A percentile compares a stretch with the other conserved stretches of the same genome.
These are phyloP conservation scores for Adenanthera pavonina DNA, from an alignment of 306 rosid species.

Conservation along the genomic window DNA sequence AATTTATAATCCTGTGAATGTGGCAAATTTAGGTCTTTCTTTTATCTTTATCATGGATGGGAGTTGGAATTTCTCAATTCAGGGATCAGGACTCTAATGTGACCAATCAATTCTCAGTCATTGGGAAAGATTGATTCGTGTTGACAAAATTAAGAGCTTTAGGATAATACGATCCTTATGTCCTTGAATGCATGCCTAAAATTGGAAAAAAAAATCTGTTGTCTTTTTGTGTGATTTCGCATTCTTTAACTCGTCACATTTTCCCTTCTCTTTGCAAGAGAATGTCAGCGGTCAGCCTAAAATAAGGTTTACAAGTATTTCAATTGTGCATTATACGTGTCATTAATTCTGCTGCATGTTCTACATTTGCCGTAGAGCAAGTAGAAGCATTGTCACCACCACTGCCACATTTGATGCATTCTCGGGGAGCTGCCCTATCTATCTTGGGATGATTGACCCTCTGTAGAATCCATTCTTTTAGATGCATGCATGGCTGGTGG, in stretches of 20 bases:
- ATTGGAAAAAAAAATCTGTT: background rate
- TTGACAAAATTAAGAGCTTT: background rate
- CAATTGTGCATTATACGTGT: background rate
- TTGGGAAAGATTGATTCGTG: background rate
- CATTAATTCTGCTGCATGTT: background rate
- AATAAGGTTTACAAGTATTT: background rate
- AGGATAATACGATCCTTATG: background rate
- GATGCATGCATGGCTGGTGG: background rate
- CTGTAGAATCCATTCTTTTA: background rate
- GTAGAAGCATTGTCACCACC: too few relatives aligned
- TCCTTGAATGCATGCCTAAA: background rate
- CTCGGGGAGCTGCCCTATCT: background rate
- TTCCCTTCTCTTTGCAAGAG: background rate
- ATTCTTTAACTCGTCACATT: background rate
- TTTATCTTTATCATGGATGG: background rate
- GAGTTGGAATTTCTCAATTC: background rate
- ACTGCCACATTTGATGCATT: background rate
- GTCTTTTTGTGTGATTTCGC: background rate
- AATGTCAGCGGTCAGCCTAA: background rate
- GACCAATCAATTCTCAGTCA: too few relatives aligned
- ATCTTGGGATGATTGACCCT: too few relatives aligned
- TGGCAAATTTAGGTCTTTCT: background rate
- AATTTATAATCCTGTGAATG: slow-evolving; percentile 5
- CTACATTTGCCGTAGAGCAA: background rate
- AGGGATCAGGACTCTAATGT: slow-evolving; percentile 4